phyloP scores from a whole-genome alignment of 2,329 filamentous ascomycete species.

The Ophiostoma himal-ulmi region DNA sequence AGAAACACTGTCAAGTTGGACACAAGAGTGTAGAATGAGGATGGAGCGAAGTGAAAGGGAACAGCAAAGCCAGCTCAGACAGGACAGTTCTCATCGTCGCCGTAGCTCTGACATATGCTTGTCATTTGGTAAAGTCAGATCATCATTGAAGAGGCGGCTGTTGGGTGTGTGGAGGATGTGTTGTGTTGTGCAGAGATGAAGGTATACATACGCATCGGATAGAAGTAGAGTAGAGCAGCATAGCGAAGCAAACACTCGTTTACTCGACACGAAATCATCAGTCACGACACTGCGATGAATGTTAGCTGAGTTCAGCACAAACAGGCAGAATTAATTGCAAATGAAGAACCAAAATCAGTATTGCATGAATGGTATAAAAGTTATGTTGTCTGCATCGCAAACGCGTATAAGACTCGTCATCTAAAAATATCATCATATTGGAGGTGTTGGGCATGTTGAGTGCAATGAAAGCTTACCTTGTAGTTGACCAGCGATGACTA shows the following conservation, averaged over 20 bases:
- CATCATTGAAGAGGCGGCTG: conserved; percentile 57
- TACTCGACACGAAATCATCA: background rate
- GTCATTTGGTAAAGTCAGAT: conserved; percentile 73
- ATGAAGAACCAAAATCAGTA: conserved; percentile 27
- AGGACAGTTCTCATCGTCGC: conserved; percentile 46
- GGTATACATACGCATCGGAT: conserved; percentile 5
- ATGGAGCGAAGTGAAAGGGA: background rate
- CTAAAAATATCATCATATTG: conserved; percentile 52
- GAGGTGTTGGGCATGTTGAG: background rate
- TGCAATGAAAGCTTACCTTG: conserved; percentile 21
- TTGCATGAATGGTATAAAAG: conserved; percentile 68
- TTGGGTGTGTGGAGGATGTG: conserved; percentile 19
- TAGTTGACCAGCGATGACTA: background rate
- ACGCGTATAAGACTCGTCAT: conserved; percentile 76
- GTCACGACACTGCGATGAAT: conserved; percentile 14
- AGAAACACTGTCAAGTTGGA: background rate
- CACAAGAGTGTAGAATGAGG: background rate
- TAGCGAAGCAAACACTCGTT: background rate
- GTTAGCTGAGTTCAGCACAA: conserved; percentile 22
- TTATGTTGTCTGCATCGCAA: conserved; percentile 63
- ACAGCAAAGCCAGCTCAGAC: conserved; percentile 34
- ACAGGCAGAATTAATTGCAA: conserved; percentile 25
- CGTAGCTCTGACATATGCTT: conserved; percentile 94
- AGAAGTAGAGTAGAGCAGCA: background rate
- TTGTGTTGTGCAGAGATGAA: conserved; percentile 16